These are phyloP conservation scores for Aspergillus asperescens DNA, from an alignment of 495 filamentous ascomycete genomes.

Conservation along the genomic window DNA sequence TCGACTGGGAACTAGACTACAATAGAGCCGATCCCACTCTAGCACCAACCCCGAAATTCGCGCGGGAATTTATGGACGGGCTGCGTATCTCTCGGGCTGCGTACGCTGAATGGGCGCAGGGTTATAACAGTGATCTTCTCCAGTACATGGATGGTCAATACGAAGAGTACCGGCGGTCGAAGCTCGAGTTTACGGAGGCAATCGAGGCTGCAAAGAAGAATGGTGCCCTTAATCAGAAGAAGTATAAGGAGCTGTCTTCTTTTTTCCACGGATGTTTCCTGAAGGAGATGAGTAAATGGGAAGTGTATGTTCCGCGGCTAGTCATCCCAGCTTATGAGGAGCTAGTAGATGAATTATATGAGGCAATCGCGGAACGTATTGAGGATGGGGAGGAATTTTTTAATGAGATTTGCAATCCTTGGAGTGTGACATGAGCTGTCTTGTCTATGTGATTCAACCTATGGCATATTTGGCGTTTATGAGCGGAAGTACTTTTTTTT, in stretches of 20 bases:
- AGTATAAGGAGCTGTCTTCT: too few relatives aligned
- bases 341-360: constrained; percentile 21
- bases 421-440: too few relatives aligned
- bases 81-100: constrained; percentile 14
- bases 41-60: constrained; percentile 19
- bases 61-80: background rate
- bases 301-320: background rate
- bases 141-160: background rate
- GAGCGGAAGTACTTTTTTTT: too few relatives aligned
- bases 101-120: constrained; percentile 10
- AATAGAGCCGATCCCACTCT: constrained; percentile 15
- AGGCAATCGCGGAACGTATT: constrained; percentile 21
- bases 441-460: too few relatives aligned
- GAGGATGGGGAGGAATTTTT: constrained; percentile 12
- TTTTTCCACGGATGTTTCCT: too few relatives aligned
- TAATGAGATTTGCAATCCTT: too few relatives aligned
- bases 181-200: background rate
- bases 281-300: too few relatives aligned
- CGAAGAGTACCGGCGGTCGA: background rate
- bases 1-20: constrained; percentile 17
- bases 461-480: too few relatives aligned
- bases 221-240: too few relatives aligned
- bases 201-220: background rate
- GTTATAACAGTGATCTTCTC: constrained; percentile 3
- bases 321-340: background rate